These are phyloP conservation scores for Pythium diclinum DNA, from an alignment of 352 stramenopile genomes.

Conservation along the genomic window DNA sequence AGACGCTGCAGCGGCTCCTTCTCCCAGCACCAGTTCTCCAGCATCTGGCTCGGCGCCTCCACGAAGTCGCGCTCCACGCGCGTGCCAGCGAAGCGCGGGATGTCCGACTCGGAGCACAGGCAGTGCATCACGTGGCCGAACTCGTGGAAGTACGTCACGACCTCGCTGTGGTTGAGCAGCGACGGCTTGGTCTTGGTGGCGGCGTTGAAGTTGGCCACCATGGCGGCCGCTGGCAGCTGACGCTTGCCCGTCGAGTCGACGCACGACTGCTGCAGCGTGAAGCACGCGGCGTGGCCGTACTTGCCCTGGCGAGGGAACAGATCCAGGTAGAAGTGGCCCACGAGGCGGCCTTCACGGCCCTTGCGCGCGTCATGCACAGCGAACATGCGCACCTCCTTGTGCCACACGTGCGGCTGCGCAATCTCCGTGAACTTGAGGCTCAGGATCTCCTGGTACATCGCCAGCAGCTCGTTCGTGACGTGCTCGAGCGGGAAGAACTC, in stretches of 20 bases:
- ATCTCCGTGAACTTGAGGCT: slow-evolving; percentile 86
- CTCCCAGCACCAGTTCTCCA: slow-evolving; percentile 91
- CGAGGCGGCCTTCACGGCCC: slow-evolving; percentile 46
- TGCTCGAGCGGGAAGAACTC: slow-evolving; percentile 88
- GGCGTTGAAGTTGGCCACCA: slow-evolving; percentile 90
- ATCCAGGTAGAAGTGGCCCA: slow-evolving; percentile 89
- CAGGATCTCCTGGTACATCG: slow-evolving; percentile 88
- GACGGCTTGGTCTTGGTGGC: slow-evolving; percentile 75
- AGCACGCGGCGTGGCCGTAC: slow-evolving; percentile 88
- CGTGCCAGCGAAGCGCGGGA: slow-evolving; percentile 74
- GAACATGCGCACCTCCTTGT: slow-evolving; percentile 88
- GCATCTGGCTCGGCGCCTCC: slow-evolving; percentile 90
- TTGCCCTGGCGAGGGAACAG: slow-evolving; percentile 85
- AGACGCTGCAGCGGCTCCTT: slow-evolving; percentile 80
- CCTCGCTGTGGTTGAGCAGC: slow-evolving; percentile 77
- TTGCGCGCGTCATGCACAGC: slow-evolving; percentile 70
- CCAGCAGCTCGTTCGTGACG: slow-evolving; percentile 78
- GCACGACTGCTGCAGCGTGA: slow-evolving; percentile 83
- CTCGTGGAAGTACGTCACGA: slow-evolving; percentile 90
- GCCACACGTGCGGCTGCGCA: slow-evolving; percentile 75
- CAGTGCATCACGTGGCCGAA: slow-evolving; percentile 91
- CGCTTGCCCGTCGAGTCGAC: slow-evolving; percentile 54
- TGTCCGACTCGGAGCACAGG: slow-evolving; percentile 78
- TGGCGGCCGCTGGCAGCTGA: slow-evolving; percentile 72
- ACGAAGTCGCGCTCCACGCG: slow-evolving; percentile 87